A percentile compares a stretch with the other conserved stretches of the same genome.
Evolutionary conservation across 805 yeast species (phyloP).

Genomic region (Jamesozyma piceae): DNA sequence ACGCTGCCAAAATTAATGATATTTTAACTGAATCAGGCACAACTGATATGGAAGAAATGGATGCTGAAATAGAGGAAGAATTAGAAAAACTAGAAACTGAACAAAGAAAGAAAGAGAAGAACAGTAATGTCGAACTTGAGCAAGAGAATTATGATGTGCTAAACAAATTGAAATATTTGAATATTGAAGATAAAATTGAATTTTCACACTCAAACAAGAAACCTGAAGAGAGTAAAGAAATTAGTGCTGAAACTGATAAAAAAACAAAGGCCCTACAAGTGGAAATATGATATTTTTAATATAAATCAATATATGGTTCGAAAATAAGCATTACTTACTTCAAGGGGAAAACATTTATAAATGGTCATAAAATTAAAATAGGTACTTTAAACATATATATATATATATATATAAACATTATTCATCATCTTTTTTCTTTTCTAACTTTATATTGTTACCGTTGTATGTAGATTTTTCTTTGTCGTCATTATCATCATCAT

Average conservation of each 20-base stretch:
- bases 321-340: too few species aligned
- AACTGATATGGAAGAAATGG: constrained; percentile 28
- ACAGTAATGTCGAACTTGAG: neutral
- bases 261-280: too few species aligned
- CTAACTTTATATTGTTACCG: constrained; percentile 46
- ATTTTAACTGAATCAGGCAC: constrained; percentile 16
- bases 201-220: too few species aligned
- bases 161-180: constrained; percentile 18
- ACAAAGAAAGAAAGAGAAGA: constrained; percentile 1
- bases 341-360: too few species aligned
- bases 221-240: neutral
- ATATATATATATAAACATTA: neutral
- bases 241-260: neutral
- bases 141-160: constrained; percentile 10
- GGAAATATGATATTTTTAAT: too few species aligned
- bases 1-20: constrained; percentile 33
- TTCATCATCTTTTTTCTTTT: constrained; percentile 36
- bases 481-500: constrained; percentile 17
- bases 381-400: too few species aligned
- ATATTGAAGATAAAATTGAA: constrained; percentile 10
- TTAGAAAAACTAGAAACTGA: constrained; percentile 8
- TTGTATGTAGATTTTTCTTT: constrained; percentile 43
- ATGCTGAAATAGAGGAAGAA: constrained; percentile 29
- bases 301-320: too few species aligned
- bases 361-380: too few species aligned